A percentile compares a stretch with the other conserved stretches of the same genome.
Evolutionary conservation across 2,329 filamentous ascomycete genomes (phyloP).

Genomic region (Fusarium proliferatum): DNA sequence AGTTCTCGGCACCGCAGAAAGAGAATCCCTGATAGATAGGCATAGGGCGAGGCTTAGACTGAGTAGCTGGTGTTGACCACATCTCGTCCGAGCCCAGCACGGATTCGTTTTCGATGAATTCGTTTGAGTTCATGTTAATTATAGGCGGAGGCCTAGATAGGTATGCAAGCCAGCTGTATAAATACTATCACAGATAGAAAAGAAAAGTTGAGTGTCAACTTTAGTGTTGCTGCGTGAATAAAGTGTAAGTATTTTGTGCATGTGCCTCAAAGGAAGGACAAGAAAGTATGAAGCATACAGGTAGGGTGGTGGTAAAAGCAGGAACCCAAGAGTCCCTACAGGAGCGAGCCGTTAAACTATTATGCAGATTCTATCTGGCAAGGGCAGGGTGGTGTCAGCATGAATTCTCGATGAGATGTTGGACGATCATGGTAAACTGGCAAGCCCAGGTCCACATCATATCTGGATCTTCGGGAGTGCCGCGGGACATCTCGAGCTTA

Average conservation of each 20-base stretch:
- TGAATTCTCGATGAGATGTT: constrained; percentile 36
- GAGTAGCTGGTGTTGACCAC: constrained; percentile 67
- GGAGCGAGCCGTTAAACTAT: constrained; percentile 43
- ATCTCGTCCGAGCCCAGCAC: constrained; percentile 58
- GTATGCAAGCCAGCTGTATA: constrained; percentile 61
- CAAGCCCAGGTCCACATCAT: constrained; percentile 44
- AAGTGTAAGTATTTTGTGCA: constrained; percentile 41
- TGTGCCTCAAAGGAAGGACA: constrained; percentile 37
- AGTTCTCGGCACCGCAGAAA: constrained; percentile 67
- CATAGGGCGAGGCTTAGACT: constrained; percentile 64
- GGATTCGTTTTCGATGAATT: constrained; percentile 62
- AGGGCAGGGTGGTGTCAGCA: constrained; percentile 44
- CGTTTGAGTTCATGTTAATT: constrained; percentile 60
- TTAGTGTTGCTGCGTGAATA: constrained; percentile 36
- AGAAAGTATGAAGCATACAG: constrained; percentile 58
- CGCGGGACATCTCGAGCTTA: constrained; percentile 45
- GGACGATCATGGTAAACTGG: constrained; percentile 40
- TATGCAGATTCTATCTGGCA: constrained; percentile 42
- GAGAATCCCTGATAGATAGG: constrained; percentile 72
- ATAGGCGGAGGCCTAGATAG: constrained; percentile 56
- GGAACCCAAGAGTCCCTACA: constrained; percentile 50
- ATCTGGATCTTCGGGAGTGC: constrained; percentile 48
- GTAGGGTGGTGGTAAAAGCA: constrained; percentile 61
- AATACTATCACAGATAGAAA: constrained; percentile 53
- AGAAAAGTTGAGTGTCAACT: constrained; percentile 62